phyloP scores from a whole-genome alignment of 2,329 filamentous ascomycete genomes.

The Aspergillus pseudoviridinutans region DNA sequence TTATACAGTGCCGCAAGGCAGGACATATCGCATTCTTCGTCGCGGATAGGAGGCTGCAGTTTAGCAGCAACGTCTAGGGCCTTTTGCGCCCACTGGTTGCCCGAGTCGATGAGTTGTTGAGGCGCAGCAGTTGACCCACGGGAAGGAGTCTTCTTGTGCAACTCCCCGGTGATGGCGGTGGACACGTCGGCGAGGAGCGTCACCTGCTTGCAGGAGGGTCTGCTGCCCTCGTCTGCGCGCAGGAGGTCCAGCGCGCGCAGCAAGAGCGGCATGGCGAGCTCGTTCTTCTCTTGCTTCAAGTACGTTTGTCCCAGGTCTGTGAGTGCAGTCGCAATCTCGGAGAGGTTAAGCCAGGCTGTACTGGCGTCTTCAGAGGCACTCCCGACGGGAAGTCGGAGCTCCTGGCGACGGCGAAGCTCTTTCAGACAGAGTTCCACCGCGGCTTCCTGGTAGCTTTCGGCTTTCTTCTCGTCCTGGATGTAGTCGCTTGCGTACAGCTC shows the following conservation, averaged over 20 bases:
- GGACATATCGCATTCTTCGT: slow-evolving; percentile 75
- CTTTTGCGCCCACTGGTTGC: slow-evolving; percentile 73
- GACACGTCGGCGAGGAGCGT: slow-evolving; percentile 61
- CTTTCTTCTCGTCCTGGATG: slow-evolving; percentile 67
- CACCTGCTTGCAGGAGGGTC: slow-evolving; percentile 68
- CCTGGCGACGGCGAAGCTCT: slow-evolving; percentile 66
- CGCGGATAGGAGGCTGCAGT: slow-evolving; percentile 63
- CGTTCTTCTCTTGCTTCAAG: slow-evolving; percentile 67
- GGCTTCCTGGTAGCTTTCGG: slow-evolving; percentile 72
- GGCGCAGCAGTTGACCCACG: slow-evolving; percentile 47
- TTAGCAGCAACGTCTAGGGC: slow-evolving; percentile 64
- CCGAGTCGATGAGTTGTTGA: slow-evolving; percentile 63
- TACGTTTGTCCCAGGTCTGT: slow-evolving; percentile 72
- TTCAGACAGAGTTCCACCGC: slow-evolving; percentile 75
- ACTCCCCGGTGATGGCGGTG: slow-evolving; percentile 43
- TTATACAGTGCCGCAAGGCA: slow-evolving; percentile 85
- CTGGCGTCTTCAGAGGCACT: slow-evolving; percentile 49
- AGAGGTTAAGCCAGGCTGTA: slow-evolving; percentile 35
- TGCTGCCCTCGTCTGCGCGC: slow-evolving; percentile 40
- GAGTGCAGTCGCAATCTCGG: slow-evolving; percentile 33
- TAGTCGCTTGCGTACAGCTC: slow-evolving; percentile 76
- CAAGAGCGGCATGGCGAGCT: slow-evolving; percentile 80
- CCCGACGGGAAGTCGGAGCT: slow-evolving; percentile 63
- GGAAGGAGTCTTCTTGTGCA: slow-evolving; percentile 27
- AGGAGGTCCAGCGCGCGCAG: slow-evolving; percentile 75